Percentiles rank a stretch among this genome's conserved stretches.
Evolutionary conservation across 2,329 filamentous ascomycete species (phyloP).

Genomic region (Diaporthe destruens): DNA sequence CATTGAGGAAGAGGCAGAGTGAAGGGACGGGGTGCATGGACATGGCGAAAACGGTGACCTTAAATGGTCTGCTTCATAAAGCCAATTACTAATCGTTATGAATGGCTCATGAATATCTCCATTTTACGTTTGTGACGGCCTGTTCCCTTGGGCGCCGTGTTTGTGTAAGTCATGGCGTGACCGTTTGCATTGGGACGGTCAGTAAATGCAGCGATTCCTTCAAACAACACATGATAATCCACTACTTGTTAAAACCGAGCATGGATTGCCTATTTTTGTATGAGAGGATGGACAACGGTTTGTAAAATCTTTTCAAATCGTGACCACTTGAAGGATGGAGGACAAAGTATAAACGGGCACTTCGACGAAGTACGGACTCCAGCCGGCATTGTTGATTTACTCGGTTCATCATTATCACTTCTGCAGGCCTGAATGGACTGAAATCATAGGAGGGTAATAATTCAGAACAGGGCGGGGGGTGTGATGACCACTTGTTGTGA

Average conservation of each 20-base stretch:
- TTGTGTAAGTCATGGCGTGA: neutral
- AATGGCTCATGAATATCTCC: neutral
- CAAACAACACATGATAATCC: neutral
- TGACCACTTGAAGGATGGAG: too few species aligned
- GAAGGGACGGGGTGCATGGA: too few species aligned
- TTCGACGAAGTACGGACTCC: too few species aligned
- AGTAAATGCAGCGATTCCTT: neutral
- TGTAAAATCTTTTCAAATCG: too few species aligned
- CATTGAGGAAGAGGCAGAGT: conserved; percentile 1
- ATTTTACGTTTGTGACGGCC: neutral
- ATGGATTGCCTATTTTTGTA: neutral
- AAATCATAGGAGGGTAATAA: too few species aligned
- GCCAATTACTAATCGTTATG: neutral
- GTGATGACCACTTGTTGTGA: neutral
- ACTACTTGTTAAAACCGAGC: neutral
- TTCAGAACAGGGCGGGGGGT: neutral
- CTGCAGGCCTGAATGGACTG: too few species aligned
- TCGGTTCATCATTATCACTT: too few species aligned
- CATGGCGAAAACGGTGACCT: neutral
- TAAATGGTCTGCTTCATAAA: neutral
- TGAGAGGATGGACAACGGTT: too few species aligned
- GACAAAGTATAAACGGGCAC: too few species aligned
- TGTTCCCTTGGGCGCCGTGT: neutral
- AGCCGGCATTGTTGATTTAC: too few species aligned
- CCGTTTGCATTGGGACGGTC: too few species aligned